Base-by-base conservation (phyloP, 495 filamentous ascomycete species). In the Hypoxylon fragiforme region DNA sequence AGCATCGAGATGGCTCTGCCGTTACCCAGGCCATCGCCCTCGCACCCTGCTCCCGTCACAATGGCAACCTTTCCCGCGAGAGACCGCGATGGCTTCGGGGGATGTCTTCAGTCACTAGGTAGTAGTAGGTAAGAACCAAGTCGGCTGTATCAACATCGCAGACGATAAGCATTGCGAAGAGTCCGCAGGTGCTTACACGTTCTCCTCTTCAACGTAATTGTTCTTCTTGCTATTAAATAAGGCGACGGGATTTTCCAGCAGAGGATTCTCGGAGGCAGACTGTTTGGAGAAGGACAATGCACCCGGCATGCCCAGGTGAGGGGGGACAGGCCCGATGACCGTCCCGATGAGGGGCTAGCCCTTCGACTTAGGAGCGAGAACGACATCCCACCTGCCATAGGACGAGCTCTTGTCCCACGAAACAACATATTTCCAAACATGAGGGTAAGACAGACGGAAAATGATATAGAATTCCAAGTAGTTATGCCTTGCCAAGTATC, bases 1-100 rank as follows among this genome's bases (percentile, higher is more conserved):
- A 85, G 71, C 41, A 85, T 78, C 3, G 81, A 74, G 32, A 74
- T 79, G 3, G 82, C 82, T 1, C 81, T 73, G 9, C 80, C 82
- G 54, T 85, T 85, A 8, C 82, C 83, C 42, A 85, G 77, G 13
- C 76, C 80, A 26, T 75, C 73, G 2, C 72, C 76, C 9, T 67
- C 67, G 38, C 71, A 73, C 20, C 83, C 82, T 35, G 81, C 82
- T 35, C 81, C 81, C 3, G 81, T 81, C 21, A 86, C 78, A 55
- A 86, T 79, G 51, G 81, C 82, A 22, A 79, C 77, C 39, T 77
- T 75, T 20, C 77, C 80, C 6, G 35, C 44, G 1, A 73, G 66
- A 44, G 60, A 64, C 15, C 66, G 57, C 6, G 65, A 63, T 0
- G 69, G 67, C 3, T 59, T 53, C 21, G 48, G 40, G n/a, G 55